Percentiles rank a stretch among this genome's conserved stretches.
Evolutionary conservation across 163 green algal species (phyloP).

Genomic region (Trebouxia gelatinosa): DNA sequence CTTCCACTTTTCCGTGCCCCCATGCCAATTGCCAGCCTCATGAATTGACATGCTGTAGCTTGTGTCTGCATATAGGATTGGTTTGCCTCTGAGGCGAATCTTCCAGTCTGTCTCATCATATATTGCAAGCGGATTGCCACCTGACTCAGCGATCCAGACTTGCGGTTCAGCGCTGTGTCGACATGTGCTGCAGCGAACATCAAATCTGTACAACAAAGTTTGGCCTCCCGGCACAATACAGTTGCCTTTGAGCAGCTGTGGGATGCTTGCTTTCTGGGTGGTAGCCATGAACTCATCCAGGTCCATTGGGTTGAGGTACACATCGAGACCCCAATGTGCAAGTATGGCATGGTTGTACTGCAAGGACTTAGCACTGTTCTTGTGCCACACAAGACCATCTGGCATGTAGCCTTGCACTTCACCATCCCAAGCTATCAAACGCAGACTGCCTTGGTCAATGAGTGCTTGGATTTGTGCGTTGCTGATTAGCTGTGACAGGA

Average conservation of each 20-base stretch:
- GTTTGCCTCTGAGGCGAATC: neutral
- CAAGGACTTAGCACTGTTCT: slow-evolving; percentile 18
- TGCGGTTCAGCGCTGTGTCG: neutral
- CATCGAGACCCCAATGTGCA: slow-evolving; percentile 14
- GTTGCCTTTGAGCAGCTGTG: neutral
- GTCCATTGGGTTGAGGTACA: slow-evolving; percentile 11
- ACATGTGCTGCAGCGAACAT: slow-evolving; percentile 13
- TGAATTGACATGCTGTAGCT: slow-evolving; percentile 24
- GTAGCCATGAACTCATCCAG: slow-evolving; percentile 22
- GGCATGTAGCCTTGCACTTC: slow-evolving; percentile 19
- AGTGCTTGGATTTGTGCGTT: neutral
- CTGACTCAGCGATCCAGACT: neutral
- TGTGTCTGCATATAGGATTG: slow-evolving; percentile 15
- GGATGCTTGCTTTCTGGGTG: neutral
- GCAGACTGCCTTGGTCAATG: slow-evolving; percentile 9
- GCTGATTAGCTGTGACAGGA: neutral
- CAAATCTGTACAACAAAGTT: slow-evolving; percentile 4
- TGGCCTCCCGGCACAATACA: neutral
- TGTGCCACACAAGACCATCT: slow-evolving; percentile 11
- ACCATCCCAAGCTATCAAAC: neutral
- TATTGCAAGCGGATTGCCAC: neutral
- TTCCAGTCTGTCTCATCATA: slow-evolving; percentile 25
- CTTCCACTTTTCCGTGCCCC: neutral
- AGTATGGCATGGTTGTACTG: slow-evolving; percentile 22
- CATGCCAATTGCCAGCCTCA: slow-evolving; percentile 10